Base-by-base conservation (phyloP, 768 basidiomycete species). In the Psilocybe sp. region DNA sequence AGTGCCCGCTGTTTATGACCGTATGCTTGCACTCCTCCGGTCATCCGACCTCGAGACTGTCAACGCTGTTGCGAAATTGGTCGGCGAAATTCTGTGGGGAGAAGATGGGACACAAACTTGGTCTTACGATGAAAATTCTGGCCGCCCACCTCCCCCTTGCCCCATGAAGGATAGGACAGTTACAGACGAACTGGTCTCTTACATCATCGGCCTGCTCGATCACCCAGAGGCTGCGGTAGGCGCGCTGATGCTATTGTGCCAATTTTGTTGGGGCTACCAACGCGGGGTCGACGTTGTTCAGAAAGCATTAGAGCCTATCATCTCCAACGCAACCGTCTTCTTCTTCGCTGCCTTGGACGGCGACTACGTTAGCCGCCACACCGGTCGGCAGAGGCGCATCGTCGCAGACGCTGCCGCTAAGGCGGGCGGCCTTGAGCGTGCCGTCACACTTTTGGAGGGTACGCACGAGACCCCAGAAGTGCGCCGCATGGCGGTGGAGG, bases 391-490 rank as follows among this genome's bases (percentile, higher is more conserved):
- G 46, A 46, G 36, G 14, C 23, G 44, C 9, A 44, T 38, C 15
- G 53, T 60, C 12, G 55, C 57, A 1, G 51, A 50, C 1, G 61
- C 59, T n/a, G 61, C 52, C 18, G 52, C 59, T 16, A 50, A 58
- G 23, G 61, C 57, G 11, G 61, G 53, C 38, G 61, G 42, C 14
- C 39, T 60, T 16, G 13, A 19, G 9, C 46, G 57, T 8, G 53
- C 49, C 14, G 33, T 44, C 20, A 39, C 38, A 5, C 38, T 60
- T 6, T 23, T 56, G 16, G 49, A 53, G 31, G 36, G 31, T 16
- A 47, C 50, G 23, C 18, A 40, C n/a, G 31, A 28, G 10, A 53
- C 50, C 8, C 40, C 46, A 7, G 58, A 58, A 19, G 43, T 20
- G 1, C 31, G 54, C n/a, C 34, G 57, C 19, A 50, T 49, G 5